Percentiles rank a stretch among this genome's conserved stretches.
These are phyloP conservation scores for Phytophthora sp. DNA, from an alignment of 352 stramenopile genomes.

Conservation along the genomic window DNA sequence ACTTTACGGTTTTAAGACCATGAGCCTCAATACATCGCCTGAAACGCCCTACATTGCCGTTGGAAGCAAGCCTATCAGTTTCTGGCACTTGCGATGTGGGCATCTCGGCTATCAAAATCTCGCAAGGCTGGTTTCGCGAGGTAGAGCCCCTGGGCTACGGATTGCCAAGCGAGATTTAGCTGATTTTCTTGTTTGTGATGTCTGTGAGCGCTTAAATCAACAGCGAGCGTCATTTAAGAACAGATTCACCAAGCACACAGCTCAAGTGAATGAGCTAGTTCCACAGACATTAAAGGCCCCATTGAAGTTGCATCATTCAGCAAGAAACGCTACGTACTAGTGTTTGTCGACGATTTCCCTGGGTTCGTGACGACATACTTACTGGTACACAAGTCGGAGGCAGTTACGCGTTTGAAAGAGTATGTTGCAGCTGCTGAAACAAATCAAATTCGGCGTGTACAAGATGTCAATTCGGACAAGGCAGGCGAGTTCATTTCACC, in stretches of 20 bases:
- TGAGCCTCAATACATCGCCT: background rate
- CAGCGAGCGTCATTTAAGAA: conserved; percentile 8
- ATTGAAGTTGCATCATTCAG: conserved; percentile 17
- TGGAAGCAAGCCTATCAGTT: background rate
- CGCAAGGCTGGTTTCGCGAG: conserved; percentile 4
- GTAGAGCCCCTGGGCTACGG: background rate
- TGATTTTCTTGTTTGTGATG: conserved; percentile 9
- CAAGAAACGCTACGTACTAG: background rate
- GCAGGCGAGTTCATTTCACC: conserved; percentile 6
- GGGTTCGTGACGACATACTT: conserved; percentile 5
- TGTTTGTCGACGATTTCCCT: conserved; percentile 18
- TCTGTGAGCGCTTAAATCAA: conserved; percentile 12
- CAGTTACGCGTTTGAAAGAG: conserved; percentile 2
- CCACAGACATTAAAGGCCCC: conserved; percentile 17
- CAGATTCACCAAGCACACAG: conserved; percentile 2
- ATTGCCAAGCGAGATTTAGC: background rate
- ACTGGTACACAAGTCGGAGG: conserved; percentile 10
- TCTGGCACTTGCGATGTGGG: conserved; percentile 9
- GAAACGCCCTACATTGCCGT: conserved; percentile 5
- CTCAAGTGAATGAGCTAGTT: conserved; percentile 14
- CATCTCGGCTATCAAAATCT: conserved; percentile 18
- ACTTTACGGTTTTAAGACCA: conserved; percentile 15
- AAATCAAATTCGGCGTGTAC: conserved; percentile 12
- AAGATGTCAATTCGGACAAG: conserved; percentile 9
- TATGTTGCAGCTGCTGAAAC: background rate